These are phyloP conservation scores for Xylaria sp. DNA, from an alignment of 2,329 filamentous ascomycete genomes.

Conservation along the genomic window DNA sequence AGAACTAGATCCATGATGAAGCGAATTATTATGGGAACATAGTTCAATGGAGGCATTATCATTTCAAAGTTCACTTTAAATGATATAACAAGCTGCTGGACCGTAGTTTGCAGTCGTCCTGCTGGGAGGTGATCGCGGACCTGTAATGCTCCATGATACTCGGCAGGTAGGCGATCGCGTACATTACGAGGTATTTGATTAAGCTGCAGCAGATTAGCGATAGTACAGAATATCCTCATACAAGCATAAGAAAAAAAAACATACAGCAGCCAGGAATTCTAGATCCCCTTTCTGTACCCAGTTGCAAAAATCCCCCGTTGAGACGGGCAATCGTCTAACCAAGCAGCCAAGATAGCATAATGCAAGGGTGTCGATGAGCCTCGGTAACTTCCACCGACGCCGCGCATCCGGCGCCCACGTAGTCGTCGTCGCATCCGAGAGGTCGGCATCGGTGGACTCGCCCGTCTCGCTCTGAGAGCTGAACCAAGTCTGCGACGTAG, in stretches of 20 bases:
- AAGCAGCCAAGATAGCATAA: conserved; percentile 83
- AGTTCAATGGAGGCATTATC: conserved; percentile 77
- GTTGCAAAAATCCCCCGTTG: conserved; percentile 74
- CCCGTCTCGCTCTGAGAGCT: conserved; percentile 65
- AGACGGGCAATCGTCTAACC: conserved; percentile 79
- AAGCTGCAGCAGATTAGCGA: conserved; percentile 53
- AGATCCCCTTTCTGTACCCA: conserved; percentile 77
- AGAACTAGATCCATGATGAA: conserved; percentile 78
- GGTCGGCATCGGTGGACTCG: conserved; percentile 42
- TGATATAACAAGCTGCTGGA: conserved; percentile 69
- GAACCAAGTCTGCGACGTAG: conserved; percentile 58
- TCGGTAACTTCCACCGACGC: conserved; percentile 67
- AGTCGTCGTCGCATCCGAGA: conserved; percentile 47
- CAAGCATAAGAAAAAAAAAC: conserved; percentile 39
- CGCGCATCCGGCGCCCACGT: conserved; percentile 58
- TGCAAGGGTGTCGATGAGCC: conserved; percentile 76
- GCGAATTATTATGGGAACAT: conserved; percentile 72
- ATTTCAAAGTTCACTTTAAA: conserved; percentile 76
- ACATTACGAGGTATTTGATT: conserved; percentile 70
- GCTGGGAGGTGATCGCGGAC: conserved; percentile 58
- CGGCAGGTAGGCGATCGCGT: conserved; percentile 69
- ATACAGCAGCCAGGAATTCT: conserved; percentile 74
- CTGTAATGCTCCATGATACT: conserved; percentile 69
- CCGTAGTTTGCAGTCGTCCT: conserved; percentile 70
- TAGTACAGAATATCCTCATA: background rate